Conservation (phyloP, 164 flowering plant species). For the Annona cherimola region DNA sequence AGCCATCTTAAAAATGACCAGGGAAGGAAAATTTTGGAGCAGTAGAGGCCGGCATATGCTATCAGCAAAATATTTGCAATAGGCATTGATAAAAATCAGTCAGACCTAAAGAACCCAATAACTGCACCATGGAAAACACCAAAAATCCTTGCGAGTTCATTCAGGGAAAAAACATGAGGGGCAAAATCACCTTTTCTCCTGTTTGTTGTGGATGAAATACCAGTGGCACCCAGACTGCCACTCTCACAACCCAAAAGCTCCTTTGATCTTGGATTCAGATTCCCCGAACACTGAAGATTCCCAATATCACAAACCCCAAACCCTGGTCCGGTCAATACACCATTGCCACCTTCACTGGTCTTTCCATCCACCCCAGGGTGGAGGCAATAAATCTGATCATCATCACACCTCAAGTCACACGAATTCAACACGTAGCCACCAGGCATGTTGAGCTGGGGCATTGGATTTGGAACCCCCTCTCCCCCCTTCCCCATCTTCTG, state of each 20-base stretch:
- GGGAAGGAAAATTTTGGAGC: neutral
- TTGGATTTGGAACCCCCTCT: slow-evolving; percentile 21
- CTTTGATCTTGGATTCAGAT: slow-evolving; percentile 28
- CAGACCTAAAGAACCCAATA: neutral
- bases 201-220: slow-evolving; percentile 27
- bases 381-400: slow-evolving; percentile 68
- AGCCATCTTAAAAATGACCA: neutral
- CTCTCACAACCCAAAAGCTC: slow-evolving; percentile 35
- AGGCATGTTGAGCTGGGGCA: slow-evolving; percentile 18
- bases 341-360: slow-evolving; percentile 26
- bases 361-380: slow-evolving; percentile 42
- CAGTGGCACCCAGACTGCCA: slow-evolving; percentile 23
- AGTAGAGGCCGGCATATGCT: neutral
- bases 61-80: too few relatives aligned
- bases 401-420: slow-evolving; percentile 62
- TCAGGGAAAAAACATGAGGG: neutral
- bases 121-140: neutral
- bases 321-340: slow-evolving; percentile 38
- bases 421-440: slow-evolving; percentile 54
- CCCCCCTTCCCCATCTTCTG: slow-evolving; percentile 33
- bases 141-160: too few relatives aligned
- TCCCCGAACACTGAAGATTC: slow-evolving; percentile 48
- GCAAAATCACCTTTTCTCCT: slow-evolving; percentile 50
- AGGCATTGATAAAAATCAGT: too few relatives aligned
- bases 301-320: slow-evolving; percentile 58